phyloP scores from a whole-genome alignment of 371 early-diverging fungal genomes.

The Mucor mucedo region DNA sequence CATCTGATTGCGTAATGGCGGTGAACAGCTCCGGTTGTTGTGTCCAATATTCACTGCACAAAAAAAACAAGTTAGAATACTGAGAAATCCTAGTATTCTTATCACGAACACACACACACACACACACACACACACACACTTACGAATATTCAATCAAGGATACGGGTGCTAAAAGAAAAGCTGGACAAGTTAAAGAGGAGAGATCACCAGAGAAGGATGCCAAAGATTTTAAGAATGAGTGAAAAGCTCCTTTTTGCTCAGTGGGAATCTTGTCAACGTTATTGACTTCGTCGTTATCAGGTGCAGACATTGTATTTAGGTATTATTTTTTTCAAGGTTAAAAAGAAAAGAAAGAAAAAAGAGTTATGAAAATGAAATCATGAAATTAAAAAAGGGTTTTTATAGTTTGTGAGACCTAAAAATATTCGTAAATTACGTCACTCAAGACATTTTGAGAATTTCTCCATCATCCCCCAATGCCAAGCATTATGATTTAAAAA shows the following conservation, averaged over 20 bases:
- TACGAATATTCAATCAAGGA: constrained; percentile 81
- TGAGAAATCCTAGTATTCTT: background rate
- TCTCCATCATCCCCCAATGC: no score
- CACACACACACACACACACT: constrained; percentile 17
- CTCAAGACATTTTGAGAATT: background rate
- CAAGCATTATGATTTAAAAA: background rate
- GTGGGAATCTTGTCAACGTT: constrained; percentile 61
- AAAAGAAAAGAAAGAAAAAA: constrained; percentile 8
- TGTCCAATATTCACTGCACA: constrained; percentile 69
- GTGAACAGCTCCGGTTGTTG: constrained; percentile 76
- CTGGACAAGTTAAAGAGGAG: constrained; percentile 75
- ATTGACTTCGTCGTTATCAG: constrained; percentile 40
- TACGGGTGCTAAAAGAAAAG: constrained; percentile 72
- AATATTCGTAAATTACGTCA: background rate
- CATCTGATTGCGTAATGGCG: constrained; percentile 63
- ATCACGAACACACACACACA: background rate
- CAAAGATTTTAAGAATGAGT: constrained; percentile 70
- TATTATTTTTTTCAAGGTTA: constrained; percentile 4
- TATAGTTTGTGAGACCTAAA: background rate
- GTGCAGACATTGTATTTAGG: constrained; percentile 17
- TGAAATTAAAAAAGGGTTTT: background rate
- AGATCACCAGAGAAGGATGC: constrained; percentile 80
- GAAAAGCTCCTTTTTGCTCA: constrained; percentile 69
- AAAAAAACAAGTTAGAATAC: background rate
- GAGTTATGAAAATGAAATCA: background rate